These are phyloP conservation scores for Pichia sp. DNA, from an alignment of 1,139 yeast genomes.

Conservation along the genomic window DNA sequence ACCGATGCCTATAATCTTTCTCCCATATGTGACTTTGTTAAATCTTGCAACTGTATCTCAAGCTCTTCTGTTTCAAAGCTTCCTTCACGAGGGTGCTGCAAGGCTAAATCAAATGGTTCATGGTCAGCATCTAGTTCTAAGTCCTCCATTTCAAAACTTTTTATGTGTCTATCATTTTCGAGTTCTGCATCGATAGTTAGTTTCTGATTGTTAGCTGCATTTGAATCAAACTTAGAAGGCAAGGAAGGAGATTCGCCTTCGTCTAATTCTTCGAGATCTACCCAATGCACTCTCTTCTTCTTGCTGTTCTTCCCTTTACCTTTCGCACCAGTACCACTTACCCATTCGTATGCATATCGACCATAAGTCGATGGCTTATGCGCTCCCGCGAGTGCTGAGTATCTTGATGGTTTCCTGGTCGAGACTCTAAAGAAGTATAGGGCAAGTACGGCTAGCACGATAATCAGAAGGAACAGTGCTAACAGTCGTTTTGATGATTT, in stretches of 20 bases:
- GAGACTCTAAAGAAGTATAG: constrained; percentile 33
- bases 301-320: constrained; percentile 33
- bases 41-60: not conserved
- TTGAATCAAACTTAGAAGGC: not conserved
- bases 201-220: not conserved
- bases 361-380: constrained; percentile 8
- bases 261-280: constrained; percentile 32
- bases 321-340: constrained; percentile 3
- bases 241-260: not conserved
- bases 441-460: constrained; percentile 1
- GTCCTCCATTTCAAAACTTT: constrained; percentile 13
- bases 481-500: constrained; percentile 1
- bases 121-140: not conserved
- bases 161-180: not conserved
- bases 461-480: constrained; percentile 6
- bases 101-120: not conserved
- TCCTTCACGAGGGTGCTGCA: constrained; percentile 5
- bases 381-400: constrained; percentile 12
- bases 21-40: not conserved
- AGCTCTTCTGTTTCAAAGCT: constrained; percentile 9
- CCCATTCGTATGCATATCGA: constrained; percentile 15
- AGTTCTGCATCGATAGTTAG: not conserved
- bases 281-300: constrained; percentile 56
- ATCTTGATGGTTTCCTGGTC: constrained; percentile 6
- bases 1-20: not conserved